Percentiles rank a stretch among this genome's conserved stretches.
phyloP scores from a whole-genome alignment of 306 rosid genomes.

The Castanea crenata region DNA sequence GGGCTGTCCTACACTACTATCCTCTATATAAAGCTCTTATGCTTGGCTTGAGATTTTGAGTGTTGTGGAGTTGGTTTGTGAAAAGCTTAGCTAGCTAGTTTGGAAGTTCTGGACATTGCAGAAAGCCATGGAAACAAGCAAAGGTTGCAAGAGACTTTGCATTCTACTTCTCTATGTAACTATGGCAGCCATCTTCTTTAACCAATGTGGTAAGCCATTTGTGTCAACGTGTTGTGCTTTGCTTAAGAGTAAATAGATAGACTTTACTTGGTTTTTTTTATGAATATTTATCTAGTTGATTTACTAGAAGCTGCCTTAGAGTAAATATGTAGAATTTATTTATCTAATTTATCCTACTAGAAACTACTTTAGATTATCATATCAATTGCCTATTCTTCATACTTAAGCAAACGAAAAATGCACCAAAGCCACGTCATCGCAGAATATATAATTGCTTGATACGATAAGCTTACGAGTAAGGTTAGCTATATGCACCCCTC shows the following conservation, averaged over 20 bases:
- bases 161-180: conserved; percentile 41
- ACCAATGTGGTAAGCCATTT: conserved; percentile 60
- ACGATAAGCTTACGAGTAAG: too few relatives aligned
- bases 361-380: not conserved
- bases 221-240: not conserved
- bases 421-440: too few relatives aligned
- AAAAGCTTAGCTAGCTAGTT: not conserved
- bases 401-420: too few relatives aligned
- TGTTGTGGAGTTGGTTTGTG: conserved; percentile 23
- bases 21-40: conserved; percentile 27
- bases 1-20: conserved; percentile 11
- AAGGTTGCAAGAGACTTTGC: conserved; percentile 22
- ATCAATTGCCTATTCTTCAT: not conserved
- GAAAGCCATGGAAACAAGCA: conserved; percentile 45
- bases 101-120: conserved; percentile 9
- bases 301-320: not conserved
- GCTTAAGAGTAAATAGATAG: not conserved
- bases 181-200: conserved; percentile 44
- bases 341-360: not conserved
- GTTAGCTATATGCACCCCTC: too few relatives aligned
- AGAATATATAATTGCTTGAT: too few relatives aligned
- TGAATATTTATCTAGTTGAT: too few relatives aligned
- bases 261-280: too few relatives aligned
- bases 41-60: conserved; percentile 30
- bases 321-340: not conserved